Evolutionary conservation across 2,329 filamentous ascomycete species (phyloP).

Genomic region (Fusarium pseudonygamai): DNA sequence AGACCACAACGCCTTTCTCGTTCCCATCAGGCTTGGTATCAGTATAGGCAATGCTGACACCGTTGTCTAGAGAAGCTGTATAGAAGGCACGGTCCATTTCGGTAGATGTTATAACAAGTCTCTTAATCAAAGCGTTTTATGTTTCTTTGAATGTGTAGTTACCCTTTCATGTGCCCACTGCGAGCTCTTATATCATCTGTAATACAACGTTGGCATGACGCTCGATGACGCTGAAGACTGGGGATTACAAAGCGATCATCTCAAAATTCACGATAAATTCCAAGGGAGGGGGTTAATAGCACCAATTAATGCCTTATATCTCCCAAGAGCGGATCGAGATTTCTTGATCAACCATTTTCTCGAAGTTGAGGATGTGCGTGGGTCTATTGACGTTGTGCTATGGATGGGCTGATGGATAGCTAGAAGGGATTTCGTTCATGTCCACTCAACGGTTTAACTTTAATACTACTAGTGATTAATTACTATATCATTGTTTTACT

Average conservation of each 20-base stretch:
- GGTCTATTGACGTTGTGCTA: rapidly evolving
- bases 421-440: rapidly evolving
- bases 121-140: rapidly evolving
- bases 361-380: rapidly evolving
- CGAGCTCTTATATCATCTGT: background rate
- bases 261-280: background rate
- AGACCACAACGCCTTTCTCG: conserved; percentile 7
- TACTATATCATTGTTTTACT: too few species aligned
- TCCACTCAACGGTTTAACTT: background rate
- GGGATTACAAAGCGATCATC: conserved; percentile 9
- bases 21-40: background rate
- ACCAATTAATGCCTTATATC: background rate
- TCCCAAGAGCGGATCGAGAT: background rate
- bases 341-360: background rate
- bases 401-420: rapidly evolving
- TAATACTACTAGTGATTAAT: too few species aligned
- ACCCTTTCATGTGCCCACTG: too few species aligned
- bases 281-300: too few species aligned
- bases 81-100: conserved; percentile 6
- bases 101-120: background rate
- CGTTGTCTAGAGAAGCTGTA: conserved; percentile 1
- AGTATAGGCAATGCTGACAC: conserved; percentile 13
- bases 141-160: background rate
- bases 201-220: conserved; percentile 2
- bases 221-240: conserved; percentile 23